Evolutionary conservation across 1,139 yeast genomes (phyloP).

Genomic region (Saccharomyces hybrid): DNA sequence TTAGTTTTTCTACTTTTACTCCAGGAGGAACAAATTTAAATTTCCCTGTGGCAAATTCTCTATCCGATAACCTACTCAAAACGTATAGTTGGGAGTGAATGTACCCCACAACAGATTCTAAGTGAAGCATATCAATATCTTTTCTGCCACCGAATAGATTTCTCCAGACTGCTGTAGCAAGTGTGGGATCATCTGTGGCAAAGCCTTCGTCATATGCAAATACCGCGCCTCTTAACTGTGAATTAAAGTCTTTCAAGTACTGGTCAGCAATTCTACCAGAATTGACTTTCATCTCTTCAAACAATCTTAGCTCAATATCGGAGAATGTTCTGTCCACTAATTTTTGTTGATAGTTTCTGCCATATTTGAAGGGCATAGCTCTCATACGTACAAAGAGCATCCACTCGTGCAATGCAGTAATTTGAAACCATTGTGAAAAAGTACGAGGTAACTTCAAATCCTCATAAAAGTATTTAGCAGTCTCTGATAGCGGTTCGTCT

Average conservation of each 20-base stretch:
- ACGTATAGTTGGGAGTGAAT: constrained; percentile 86
- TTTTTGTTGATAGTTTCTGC: constrained; percentile 86
- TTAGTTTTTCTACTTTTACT: constrained; percentile 65
- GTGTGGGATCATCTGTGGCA: constrained; percentile 69
- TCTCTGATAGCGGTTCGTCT: constrained; percentile 55
- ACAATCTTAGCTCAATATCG: constrained; percentile 80
- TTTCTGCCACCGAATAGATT: constrained; percentile 82
- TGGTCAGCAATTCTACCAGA: constrained; percentile 82
- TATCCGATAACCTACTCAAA: constrained; percentile 73
- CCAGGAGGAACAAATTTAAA: constrained; percentile 83
- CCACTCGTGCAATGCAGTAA: constrained; percentile 89
- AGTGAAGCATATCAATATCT: constrained; percentile 71
- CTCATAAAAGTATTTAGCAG: constrained; percentile 69
- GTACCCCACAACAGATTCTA: constrained; percentile 83
- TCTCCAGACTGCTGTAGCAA: constrained; percentile 89
- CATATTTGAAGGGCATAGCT: constrained; percentile 86
- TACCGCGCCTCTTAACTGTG: constrained; percentile 83
- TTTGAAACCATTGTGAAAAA: constrained; percentile 92
- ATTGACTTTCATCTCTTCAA: constrained; percentile 75
- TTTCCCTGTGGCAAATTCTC: constrained; percentile 88
- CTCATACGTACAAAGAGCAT: constrained; percentile 90
- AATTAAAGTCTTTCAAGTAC: constrained; percentile 81
- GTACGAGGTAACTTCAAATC: constrained; percentile 77
- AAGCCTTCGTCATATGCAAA: constrained; percentile 93
- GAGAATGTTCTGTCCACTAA: constrained; percentile 81